A percentile compares a stretch with the other conserved stretches of the same genome.
phyloP scores from a whole-genome alignment of 2,329 filamentous ascomycete genomes.

The Talaromyces sp. region DNA sequence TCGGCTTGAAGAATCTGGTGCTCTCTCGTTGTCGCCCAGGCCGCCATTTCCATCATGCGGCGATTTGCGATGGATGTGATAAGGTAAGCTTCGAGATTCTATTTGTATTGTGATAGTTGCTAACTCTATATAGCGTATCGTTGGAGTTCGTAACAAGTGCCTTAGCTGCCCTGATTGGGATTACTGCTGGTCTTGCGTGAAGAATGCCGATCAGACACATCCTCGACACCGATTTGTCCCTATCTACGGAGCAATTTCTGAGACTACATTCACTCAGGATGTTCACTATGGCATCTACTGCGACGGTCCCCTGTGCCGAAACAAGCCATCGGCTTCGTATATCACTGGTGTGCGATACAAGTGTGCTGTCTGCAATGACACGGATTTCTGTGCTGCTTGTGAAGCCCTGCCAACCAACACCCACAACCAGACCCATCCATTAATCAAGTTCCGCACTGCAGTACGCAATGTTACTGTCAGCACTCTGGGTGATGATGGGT shows the following conservation, averaged over 20 bases:
- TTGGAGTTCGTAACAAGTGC: constrained; percentile 92
- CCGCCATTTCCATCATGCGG: constrained; percentile 74
- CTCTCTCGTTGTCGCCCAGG: constrained; percentile 68
- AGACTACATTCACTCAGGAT: constrained; percentile 43
- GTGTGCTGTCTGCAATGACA: constrained; percentile 91
- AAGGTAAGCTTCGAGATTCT: constrained; percentile 44
- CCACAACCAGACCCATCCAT: constrained; percentile 92
- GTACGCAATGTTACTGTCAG: constrained; percentile 83
- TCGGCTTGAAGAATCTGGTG: constrained; percentile 57
- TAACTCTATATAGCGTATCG: constrained; percentile 56
- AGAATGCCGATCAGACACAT: constrained; percentile 63
- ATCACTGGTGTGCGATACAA: constrained; percentile 91
- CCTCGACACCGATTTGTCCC: constrained; percentile 82
- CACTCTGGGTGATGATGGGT: constrained; percentile 71
- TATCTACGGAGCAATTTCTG: constrained; percentile 65
- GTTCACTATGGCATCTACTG: constrained; percentile 86
- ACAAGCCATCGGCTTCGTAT: constrained; percentile 43
- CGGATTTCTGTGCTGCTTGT: constrained; percentile 90
- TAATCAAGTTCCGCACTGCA: constrained; percentile 95
- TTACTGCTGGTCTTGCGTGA: constrained; percentile 74
- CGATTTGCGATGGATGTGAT: constrained; percentile 92
- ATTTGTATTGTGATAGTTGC: neutral
- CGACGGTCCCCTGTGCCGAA: constrained; percentile 81
- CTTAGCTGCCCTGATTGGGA: constrained; percentile 97
- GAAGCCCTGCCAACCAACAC: constrained; percentile 78